Evolutionary conservation across 306 rosid species (phyloP), one percentile per base, ranked within the genome.

Genomic region (Pueraria montana): DNA sequence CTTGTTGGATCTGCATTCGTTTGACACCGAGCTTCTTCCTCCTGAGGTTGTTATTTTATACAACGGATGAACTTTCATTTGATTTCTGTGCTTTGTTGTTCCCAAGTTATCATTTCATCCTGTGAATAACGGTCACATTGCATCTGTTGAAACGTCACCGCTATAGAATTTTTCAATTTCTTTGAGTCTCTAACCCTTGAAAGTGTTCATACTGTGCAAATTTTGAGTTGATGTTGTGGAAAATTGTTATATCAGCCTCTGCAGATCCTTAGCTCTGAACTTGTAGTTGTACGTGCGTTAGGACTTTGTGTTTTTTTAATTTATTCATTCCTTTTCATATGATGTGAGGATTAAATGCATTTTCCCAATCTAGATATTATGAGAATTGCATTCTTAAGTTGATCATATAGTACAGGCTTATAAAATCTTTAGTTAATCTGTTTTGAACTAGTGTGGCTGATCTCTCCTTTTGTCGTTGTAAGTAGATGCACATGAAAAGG

Each of bases 1-100:
- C 42, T 91, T 96, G 55, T 76, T 96, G 88, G 99, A 96, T 90
- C 93, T 96, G 92, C 98, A 96, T 87, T 92, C 99, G 2, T 87
- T 91, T 50, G 98, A 96, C 84, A 94, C 99, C 6, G 98, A 94
- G 86, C 94, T 96, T 87, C 85, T 96, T 46, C 93, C 99, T 53
- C 71, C 71, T 2, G 97, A 96, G 91, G 99, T 96, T 70, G 52
- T 68, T 79, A 6, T 30, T 69, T 8, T 67, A 4, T 21, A 40
- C 34, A 5, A 42, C 34, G 58, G 58, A 70, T 23, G 3, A 3
- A 23, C 21, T 70, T 49, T 26, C 26, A 21, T 56, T 85, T 64
- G 16, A 46, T 36, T 72, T 69, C 6, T 50, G 69, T 72, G 32
- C 65, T 72, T n/a, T 43, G 6, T 59, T 6, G 10, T 65, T 85